Percentiles rank a stretch among this genome's conserved stretches.
Evolutionary conservation across 2,329 filamentous ascomycete genomes (phyloP).

Genomic region (Aspergillus novoparasiticus): DNA sequence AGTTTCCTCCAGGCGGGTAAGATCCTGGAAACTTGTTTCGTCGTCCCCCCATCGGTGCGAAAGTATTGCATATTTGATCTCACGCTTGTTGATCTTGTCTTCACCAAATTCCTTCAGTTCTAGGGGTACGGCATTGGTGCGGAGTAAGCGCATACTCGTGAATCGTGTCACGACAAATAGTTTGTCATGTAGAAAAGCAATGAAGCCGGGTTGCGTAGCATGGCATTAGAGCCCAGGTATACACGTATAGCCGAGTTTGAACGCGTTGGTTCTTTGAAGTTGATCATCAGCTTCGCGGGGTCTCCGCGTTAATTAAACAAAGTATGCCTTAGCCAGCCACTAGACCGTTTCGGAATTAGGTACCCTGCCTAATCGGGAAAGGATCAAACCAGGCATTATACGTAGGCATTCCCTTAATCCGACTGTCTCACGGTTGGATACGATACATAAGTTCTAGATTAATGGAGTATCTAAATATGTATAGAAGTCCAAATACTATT

Average conservation of each 20-base stretch:
- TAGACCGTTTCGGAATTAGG: no score
- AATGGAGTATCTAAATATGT: no score
- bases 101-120: not conserved
- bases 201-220: not conserved
- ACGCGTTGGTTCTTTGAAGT: not conserved
- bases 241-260: not conserved
- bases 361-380: no score
- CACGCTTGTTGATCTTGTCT: not conserved
- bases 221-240: not conserved
- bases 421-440: no score
- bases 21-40: not conserved
- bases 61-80: not conserved
- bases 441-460: no score
- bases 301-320: no score
- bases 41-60: not conserved
- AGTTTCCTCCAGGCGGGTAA: not conserved
- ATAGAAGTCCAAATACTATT: no score
- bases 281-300: not conserved
- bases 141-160: not conserved
- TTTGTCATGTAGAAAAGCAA: not conserved
- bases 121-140: not conserved
- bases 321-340: no score
- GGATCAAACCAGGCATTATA: no score
- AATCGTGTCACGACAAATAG: not conserved
- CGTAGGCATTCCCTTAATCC: no score